Evolutionary conservation across 2,329 filamentous ascomycete species (phyloP), one percentile per base, ranked within the genome.

Genomic region (Talaromyces piceae): DNA sequence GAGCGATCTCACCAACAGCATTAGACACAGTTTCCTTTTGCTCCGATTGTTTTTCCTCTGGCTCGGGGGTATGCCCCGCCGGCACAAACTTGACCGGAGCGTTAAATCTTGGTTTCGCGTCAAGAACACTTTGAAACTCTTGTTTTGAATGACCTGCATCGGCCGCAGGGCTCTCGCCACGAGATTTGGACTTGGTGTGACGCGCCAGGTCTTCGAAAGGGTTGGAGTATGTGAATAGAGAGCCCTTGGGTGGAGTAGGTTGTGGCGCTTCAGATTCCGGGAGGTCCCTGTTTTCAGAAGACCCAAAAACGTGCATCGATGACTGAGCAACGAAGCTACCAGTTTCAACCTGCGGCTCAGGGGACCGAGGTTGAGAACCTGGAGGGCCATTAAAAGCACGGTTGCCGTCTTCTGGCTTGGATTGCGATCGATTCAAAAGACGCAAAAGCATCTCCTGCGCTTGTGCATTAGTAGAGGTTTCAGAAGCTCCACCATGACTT

Each of bases 381-480:
- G 57, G 52, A 41, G 58, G 51, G 5, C 45, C 49, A 6, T 46
- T 46, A 18, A 33, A 25, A 3, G 41, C 41, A 26, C 41, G 47
- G 26, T 48, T 49, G n/a, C 18, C 25, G 20, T 53, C 51, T 41
- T 53, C 51, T 1, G 30, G 20, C 31, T 49, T 53, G 7, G 43
- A 23, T 18, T 53, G 90, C 48, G 87, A 83, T 45, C 86, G 84
- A 63, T 90, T 93, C 57, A 98, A 79, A 53, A 97, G 77, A 60
- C 88, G 86, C 56, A 97, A 81, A 45, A 98, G 77, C 63, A 93
- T 87, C 57, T 91, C 84, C 68, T 94, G 87, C 4, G 90, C 88
- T 66, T 89, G 85, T 44, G 63, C 61, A 28, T 62, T 53, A 41
- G 61, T 52, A 3, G 57, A 45, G 41, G 45, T 50, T 43, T 61